Base-by-base conservation (phyloP, 2,329 filamentous ascomycete genomes). In the Xylariaceae sp. region DNA sequence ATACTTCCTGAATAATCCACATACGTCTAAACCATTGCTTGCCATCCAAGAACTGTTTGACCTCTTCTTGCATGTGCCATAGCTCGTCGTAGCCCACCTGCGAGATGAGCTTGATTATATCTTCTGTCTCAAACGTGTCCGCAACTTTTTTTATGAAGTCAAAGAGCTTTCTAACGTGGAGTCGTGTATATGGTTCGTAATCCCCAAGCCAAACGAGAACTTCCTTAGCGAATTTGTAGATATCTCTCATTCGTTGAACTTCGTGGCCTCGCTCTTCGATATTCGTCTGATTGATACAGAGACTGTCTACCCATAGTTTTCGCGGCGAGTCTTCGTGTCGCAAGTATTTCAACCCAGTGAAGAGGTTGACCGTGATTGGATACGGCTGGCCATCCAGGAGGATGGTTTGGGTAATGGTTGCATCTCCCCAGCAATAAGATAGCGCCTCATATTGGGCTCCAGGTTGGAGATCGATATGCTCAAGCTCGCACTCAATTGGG, bases 271-370 rank as follows among this genome's bases (percentile, higher is more conserved):
- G 32, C 22, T 54, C 47, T 9, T 28, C 34, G 13, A 32, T 29
- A 24, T 47, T 43, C 4, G 16, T 41, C 24, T 51, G 45, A 42
- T 46, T 49, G 28, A 50, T 54, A 35, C 52, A 55, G 35, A 53
- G 28, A 28, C 41, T 50, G 38, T 52, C 45, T 17, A 50, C 42
- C 47, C 45, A 49, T 9, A 49, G 44, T 26, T 30, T 42, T 18
- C 49, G 32, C n/a, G 53, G 43, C 3, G 38, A 41, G 12, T 42
- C 37, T 32, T 49, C 29, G 13, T 34, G 38, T 19, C 49, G 26
- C 6, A 51, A 19, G 15, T 46, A 48, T 19, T 19, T 24, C 6
- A 50, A 29, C 2, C 36, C 46, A 2, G 35, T 17, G 17, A 45
- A 39, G 2, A 51, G 30, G 28, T 49, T 54, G 9, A 33, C 37